Evolutionary conservation across 164 flowering plant genomes (phyloP), one percentile per base, ranked within the genome.

Genomic region (Annona cherimola): DNA sequence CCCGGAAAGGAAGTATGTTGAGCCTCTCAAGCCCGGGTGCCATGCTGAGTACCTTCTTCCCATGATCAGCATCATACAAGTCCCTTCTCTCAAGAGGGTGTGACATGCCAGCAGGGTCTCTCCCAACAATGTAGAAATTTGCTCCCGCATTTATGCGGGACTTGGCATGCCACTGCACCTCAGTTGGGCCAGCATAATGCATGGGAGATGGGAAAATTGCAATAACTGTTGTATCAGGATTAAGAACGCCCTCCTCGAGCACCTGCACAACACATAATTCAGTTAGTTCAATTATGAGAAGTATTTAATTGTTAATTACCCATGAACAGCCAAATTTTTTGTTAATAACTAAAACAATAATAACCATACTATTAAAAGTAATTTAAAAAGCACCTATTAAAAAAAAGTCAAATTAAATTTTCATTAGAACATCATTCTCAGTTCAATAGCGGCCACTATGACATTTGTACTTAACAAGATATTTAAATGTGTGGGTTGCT

Each of bases 161-260:
- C 80, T 95, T 95, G 19, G 99, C 99, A 77, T 94, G 99, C 99
- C 99, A 95, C 81, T 95, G 99, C 45, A 95, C 99, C 82, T 95
- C 99, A 77, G 99, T 95, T 62, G 99, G 99, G 26, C 99, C 99
- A 44, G 99, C 99, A 76, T 95, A 95, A 80, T 89, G 99, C 99
- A 95, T 95, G 18, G 99, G 99, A 70, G 99, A 95, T 8, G 99
- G 99, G 81, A 95, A 95, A 76, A 95, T 93, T 19, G 98, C 82
- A 45, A 95, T 89, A 18, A 95, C 91, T 2, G 99, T 95, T 1
- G 98, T 95, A 76, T 91, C 98, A 20, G 98, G 98, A 83, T 93
- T 95, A 71, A 95, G 92, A 70, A 95, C 92, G 41, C 99, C 99
- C 65, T 90, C 99, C 81, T 95, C 98, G 61, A 95, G 94, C 68